These are phyloP conservation scores for Ustulina deusta DNA, from an alignment of 2,329 filamentous ascomycete genomes.

Conservation along the genomic window DNA sequence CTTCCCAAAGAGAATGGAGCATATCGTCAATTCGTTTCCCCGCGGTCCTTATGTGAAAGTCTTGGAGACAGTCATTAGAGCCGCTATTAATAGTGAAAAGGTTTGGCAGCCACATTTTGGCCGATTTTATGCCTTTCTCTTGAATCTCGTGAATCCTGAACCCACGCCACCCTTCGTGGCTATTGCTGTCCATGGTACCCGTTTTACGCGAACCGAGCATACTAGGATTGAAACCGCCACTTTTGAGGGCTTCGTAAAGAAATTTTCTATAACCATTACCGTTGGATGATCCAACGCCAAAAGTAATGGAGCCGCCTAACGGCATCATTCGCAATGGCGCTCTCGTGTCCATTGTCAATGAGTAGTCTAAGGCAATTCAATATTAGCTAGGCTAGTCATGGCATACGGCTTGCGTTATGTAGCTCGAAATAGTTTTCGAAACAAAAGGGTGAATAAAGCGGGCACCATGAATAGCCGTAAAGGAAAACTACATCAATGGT, in stretches of 20 bases:
- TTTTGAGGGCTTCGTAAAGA: background rate
- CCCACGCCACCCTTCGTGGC: background rate
- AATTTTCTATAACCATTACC: background rate
- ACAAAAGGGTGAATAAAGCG: too few relatives aligned
- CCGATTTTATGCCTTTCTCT: background rate
- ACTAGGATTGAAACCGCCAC: background rate
- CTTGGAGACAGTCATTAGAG: constrained; percentile 12
- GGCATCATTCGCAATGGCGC: background rate
- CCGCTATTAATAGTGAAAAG: constrained; percentile 2
- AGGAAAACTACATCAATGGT: too few relatives aligned
- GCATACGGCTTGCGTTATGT: too few relatives aligned
- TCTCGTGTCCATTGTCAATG: background rate
- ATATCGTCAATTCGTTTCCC: background rate
- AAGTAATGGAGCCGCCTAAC: background rate
- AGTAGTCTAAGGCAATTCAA: background rate
- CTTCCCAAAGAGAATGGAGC: background rate
- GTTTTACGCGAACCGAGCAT: background rate
- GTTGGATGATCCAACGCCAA: background rate
- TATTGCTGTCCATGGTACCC: background rate
- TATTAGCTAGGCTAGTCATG: too few relatives aligned
- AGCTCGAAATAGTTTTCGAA: too few relatives aligned
- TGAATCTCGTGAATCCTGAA: background rate
- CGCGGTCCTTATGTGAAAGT: background rate
- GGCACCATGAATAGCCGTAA: too few relatives aligned
- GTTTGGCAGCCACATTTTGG: background rate